Evolutionary conservation across 805 yeast genomes (phyloP).

Genomic region (Trichomonascus vanleenenianus): DNA sequence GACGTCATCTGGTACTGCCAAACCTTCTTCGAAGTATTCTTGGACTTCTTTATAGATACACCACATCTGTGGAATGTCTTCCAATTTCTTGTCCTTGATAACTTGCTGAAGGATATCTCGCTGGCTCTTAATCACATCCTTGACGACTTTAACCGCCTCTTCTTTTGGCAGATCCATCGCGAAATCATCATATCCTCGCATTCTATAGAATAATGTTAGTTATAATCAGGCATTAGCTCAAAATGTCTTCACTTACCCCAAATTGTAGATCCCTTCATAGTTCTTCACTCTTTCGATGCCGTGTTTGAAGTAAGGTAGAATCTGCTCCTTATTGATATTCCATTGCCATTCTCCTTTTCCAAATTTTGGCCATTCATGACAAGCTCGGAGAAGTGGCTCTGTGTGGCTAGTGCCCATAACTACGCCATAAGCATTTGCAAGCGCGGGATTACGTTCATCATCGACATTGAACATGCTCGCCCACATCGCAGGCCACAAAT

Average conservation of each 20-base stretch:
- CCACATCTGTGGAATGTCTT: conserved; percentile 17
- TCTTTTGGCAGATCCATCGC: conserved; percentile 11
- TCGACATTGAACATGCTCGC: conserved; percentile 13
- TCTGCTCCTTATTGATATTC: conserved; percentile 8
- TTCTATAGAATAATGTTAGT: too few relatives aligned
- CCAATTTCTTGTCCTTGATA: conserved; percentile 1
- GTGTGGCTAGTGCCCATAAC: conserved; percentile 15
- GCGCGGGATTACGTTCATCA: conserved; percentile 8
- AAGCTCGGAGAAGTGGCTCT: conserved; percentile 16
- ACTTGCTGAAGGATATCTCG: conserved; percentile 4
- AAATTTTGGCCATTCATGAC: conserved; percentile 13
- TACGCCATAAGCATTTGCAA: conserved; percentile 15
- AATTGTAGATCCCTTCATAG: conserved; percentile 12
- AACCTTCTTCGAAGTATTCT: conserved; percentile 13
- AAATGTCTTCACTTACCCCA: conserved; percentile 1
- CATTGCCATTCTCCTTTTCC: conserved; percentile 15
- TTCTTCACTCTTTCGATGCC: conserved; percentile 11
- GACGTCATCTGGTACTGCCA: conserved; percentile 17
- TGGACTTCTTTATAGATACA: conserved; percentile 16
- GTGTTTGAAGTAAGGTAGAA: conserved; percentile 9
- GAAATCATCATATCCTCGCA: conserved; percentile 15
- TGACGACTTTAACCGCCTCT: conserved; percentile 9
- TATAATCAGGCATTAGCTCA: too few relatives aligned
- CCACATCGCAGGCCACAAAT: conserved; percentile 18
- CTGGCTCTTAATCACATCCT: conserved; percentile 9